phyloP scores from a whole-genome alignment of 2,329 filamentous ascomycete species.

The Lasiodiplodia gonubiensis region DNA sequence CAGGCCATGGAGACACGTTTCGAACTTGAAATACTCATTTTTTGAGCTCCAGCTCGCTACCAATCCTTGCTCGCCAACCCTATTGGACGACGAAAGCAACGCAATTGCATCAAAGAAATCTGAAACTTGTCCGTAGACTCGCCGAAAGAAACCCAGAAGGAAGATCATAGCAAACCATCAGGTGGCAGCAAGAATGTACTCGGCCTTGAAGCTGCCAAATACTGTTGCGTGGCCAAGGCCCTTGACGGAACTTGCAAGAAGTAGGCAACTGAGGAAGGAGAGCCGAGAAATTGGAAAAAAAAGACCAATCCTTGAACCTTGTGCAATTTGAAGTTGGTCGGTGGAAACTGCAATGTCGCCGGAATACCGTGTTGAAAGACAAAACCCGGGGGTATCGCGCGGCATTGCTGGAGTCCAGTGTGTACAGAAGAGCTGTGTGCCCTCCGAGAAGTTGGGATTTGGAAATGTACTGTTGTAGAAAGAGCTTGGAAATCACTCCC shows the following conservation, averaged over 20 bases:
- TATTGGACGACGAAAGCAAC: neutral
- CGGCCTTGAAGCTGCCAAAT: neutral
- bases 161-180: neutral
- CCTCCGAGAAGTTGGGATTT: neutral
- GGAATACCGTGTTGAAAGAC: neutral
- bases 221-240: neutral
- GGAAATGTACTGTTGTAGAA: neutral
- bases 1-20: slow-evolving; percentile 13
- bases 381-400: slow-evolving; percentile 6
- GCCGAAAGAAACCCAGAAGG: neutral
- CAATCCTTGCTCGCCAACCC: neutral
- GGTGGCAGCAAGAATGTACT: neutral
- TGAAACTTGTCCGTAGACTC: neutral
- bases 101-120: neutral
- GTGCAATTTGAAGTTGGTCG: slow-evolving; percentile 3
- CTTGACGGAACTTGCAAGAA: neutral
- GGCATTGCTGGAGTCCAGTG: neutral
- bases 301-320: neutral
- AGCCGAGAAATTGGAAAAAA: neutral
- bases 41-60: neutral
- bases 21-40: neutral
- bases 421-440: neutral
- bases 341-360: neutral
- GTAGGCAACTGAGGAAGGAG: neutral
- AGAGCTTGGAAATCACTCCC: neutral